These are phyloP conservation scores for Botrytis byssoidea DNA, from an alignment of 2,329 filamentous ascomycete genomes.

Conservation along the genomic window DNA sequence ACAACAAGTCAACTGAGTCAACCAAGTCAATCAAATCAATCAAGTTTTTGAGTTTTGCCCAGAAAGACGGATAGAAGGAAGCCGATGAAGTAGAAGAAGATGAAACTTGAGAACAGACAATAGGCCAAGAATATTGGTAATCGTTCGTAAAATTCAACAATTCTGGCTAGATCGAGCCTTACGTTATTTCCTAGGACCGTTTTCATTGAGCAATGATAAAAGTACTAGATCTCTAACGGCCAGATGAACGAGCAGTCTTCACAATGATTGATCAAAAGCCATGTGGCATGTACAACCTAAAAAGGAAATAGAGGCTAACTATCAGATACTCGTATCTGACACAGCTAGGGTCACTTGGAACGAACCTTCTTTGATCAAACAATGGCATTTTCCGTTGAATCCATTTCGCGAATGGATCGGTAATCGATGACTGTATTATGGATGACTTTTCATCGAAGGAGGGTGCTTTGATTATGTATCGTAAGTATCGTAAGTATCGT, in stretches of 20 bases:
- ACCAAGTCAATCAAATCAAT: not conserved
- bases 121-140: not conserved
- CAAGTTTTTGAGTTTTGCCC: not conserved
- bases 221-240: not conserved
- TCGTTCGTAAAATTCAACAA: slow-evolving; percentile 1
- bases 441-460: not conserved
- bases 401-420: not conserved
- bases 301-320: not conserved
- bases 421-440: not conserved
- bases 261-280: not conserved
- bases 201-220: not conserved
- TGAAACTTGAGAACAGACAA: slow-evolving; percentile 20
- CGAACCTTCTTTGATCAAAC: not conserved
- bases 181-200: not conserved
- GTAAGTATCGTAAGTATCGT: not conserved
- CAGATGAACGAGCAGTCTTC: not conserved
- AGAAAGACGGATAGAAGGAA: slow-evolving; percentile 1
- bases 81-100: not conserved
- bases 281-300: not conserved
- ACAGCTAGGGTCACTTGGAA: not conserved
- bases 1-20: not conserved
- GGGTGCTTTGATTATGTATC: not conserved
- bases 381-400: not conserved
- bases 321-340: not conserved
- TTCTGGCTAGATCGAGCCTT: slow-evolving; percentile 7